Percentiles rank a stretch among this genome's conserved stretches.
These are phyloP conservation scores for Colletotrichum plurivorum DNA, from an alignment of 2,329 filamentous ascomycete species.

Conservation along the genomic window DNA sequence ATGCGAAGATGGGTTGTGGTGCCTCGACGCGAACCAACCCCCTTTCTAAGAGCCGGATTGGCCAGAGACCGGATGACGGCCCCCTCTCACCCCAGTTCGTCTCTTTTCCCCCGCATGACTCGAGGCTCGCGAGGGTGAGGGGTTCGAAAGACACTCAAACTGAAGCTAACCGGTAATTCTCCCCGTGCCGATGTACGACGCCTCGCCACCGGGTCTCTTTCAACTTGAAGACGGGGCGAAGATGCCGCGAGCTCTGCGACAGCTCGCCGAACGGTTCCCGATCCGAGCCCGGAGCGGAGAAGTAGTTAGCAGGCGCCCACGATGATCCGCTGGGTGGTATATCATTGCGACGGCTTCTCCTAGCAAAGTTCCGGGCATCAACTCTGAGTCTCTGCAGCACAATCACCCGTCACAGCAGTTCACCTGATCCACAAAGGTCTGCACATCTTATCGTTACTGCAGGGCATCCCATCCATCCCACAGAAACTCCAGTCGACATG, in stretches of 20 bases:
- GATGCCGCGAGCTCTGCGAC: not conserved
- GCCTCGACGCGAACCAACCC: conserved; percentile 11
- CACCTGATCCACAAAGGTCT: not conserved
- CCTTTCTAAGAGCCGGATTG: not conserved
- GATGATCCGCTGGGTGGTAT: conserved; percentile 7
- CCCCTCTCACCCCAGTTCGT: not conserved
- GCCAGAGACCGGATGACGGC: not conserved
- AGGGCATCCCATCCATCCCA: not conserved
- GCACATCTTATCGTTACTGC: not conserved
- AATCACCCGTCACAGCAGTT: not conserved
- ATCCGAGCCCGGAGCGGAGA: not conserved
- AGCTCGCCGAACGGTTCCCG: not conserved
- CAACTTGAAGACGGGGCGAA: not conserved
- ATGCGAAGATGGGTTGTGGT: not conserved
- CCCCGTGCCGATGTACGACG: conserved; percentile 8
- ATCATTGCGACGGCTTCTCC: conserved; percentile 5
- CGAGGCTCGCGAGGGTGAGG: not conserved
- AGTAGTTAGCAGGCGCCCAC: not conserved
- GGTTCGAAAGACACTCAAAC: not conserved
- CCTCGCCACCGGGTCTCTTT: not conserved
- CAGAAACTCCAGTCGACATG: conserved; percentile 9
- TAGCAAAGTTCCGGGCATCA: not conserved
- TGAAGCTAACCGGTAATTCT: not conserved
- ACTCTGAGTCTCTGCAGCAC: not conserved
- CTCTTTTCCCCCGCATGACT: not conserved